These are phyloP conservation scores for Cicer pinnatifidum DNA, from an alignment of 306 rosid genomes.

Conservation along the genomic window DNA sequence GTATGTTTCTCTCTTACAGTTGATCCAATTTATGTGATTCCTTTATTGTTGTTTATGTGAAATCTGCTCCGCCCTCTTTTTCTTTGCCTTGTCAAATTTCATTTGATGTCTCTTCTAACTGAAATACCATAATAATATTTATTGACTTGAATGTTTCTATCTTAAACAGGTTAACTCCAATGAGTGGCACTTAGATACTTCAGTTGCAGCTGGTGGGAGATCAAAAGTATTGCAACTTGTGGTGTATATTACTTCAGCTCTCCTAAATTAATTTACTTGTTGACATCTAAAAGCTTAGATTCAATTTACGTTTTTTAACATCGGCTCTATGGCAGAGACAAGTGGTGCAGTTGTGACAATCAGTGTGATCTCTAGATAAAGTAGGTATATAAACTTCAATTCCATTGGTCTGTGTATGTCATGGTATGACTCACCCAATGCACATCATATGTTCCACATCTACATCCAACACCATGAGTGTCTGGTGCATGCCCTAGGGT, in stretches of 20 bases:
- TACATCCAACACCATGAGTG: not conserved
- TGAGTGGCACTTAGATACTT: conserved; percentile 98
- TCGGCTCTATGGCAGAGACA: conserved; percentile 6
- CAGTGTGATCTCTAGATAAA: not conserved
- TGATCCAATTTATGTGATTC: conserved; percentile 24
- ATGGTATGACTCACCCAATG: not conserved
- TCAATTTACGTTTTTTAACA: not conserved
- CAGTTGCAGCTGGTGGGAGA: conserved; percentile 94
- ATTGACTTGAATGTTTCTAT: conserved; percentile 26
- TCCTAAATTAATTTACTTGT: conserved; percentile 37
- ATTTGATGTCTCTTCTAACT: conserved; percentile 21
- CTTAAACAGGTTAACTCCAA: conserved; percentile 85
- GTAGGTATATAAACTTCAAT: not conserved
- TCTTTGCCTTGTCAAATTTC: conserved; percentile 12
- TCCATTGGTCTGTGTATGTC: not conserved
- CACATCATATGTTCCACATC: not conserved
- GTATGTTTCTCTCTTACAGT: not conserved
- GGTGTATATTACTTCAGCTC: conserved; percentile 81
- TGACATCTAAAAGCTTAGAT: conserved; percentile 20
- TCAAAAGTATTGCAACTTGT: conserved; percentile 97
- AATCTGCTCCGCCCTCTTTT: not conserved
- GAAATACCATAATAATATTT: conserved; percentile 6
- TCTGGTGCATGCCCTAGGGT: not conserved
- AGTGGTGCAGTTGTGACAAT: not conserved
- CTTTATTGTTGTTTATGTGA: conserved; percentile 28